Evolutionary conservation across 2,329 filamentous ascomycete species (phyloP).

Genomic region (Fonsecaea erecta): DNA sequence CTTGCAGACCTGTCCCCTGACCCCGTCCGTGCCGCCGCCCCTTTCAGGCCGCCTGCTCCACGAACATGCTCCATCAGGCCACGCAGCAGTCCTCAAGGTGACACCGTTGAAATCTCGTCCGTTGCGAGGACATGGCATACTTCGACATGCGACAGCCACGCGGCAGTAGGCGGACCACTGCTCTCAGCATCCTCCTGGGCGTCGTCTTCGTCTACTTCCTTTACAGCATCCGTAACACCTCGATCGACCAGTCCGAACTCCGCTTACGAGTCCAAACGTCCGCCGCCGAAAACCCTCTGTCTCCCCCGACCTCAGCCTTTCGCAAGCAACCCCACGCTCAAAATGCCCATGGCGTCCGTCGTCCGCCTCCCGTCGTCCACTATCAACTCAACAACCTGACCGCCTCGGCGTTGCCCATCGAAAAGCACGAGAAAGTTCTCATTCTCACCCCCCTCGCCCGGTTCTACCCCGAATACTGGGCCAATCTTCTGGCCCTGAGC

Average conservation of each 20-base stretch:
- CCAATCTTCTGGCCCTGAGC: constrained; percentile 79
- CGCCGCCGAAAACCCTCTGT: constrained; percentile 71
- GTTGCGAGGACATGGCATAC: constrained; percentile 23
- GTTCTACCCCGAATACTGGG: constrained; percentile 96
- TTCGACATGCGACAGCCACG: constrained; percentile 36
- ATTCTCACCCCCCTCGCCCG: constrained; percentile 90
- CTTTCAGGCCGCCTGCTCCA: constrained; percentile 62
- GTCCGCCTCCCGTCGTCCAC: constrained; percentile 79
- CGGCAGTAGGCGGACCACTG: constrained; percentile 28
- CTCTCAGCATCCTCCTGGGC: constrained; percentile 29
- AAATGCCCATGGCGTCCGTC: constrained; percentile 38
- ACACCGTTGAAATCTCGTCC: constrained; percentile 14
- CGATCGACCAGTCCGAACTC: constrained; percentile 30
- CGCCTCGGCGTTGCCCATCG: constrained; percentile 73
- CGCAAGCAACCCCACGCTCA: constrained; percentile 61
- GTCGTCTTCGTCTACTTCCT: constrained; percentile 34
- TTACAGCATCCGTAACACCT: constrained; percentile 29
- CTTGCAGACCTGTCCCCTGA: neutral
- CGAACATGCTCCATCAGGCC: constrained; percentile 54
- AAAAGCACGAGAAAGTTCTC: constrained; percentile 82
- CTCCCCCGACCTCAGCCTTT: constrained; percentile 75
- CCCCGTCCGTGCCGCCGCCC: too few relatives aligned
- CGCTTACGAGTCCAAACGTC: constrained; percentile 57
- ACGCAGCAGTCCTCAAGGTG: constrained; percentile 50
- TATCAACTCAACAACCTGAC: constrained; percentile 97